These are phyloP conservation scores for Sarcodon sp. DNA, from an alignment of 768 basidiomycete genomes.

Conservation along the genomic window DNA sequence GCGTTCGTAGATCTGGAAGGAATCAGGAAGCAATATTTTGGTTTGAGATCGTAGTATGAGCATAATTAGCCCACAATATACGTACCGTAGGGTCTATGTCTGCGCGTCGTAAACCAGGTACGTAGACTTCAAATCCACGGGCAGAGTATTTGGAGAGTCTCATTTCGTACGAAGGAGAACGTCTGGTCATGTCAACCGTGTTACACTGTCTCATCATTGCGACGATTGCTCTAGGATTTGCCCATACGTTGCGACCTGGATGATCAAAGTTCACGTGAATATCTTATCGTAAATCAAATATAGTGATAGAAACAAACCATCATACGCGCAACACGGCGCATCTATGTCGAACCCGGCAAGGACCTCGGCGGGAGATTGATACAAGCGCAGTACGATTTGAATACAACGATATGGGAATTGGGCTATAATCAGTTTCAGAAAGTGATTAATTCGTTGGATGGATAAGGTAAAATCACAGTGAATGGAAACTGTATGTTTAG, in stretches of 20 bases:
- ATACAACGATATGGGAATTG: constrained; percentile 52
- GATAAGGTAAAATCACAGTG: constrained; percentile 14
- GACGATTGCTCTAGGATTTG: constrained; percentile 43
- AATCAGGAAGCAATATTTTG: background rate
- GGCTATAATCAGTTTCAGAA: constrained; percentile 16
- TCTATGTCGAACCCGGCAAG: constrained; percentile 60
- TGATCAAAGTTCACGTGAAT: too few species aligned
- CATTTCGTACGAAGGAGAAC: constrained; percentile 54
- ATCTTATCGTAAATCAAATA: too few species aligned
- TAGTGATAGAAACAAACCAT: constrained; percentile 21
- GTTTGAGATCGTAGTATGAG: background rate
- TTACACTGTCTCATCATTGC: constrained; percentile 57
- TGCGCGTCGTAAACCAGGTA: constrained; percentile 33
- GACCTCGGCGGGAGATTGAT: constrained; percentile 52
- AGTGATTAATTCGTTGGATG: too few species aligned
- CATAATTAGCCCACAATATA: background rate
- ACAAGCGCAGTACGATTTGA: constrained; percentile 51
- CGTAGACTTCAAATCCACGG: constrained; percentile 43
- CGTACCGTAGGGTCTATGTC: constrained; percentile 47
- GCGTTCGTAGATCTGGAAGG: constrained; percentile 42
- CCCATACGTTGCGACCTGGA: constrained; percentile 25
- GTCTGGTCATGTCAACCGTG: constrained; percentile 46
- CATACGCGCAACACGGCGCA: constrained; percentile 45
- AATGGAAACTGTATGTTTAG: constrained; percentile 54
- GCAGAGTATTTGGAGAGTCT: constrained; percentile 44